These are phyloP conservation scores for Populus tremula DNA, from an alignment of 345 rosid genomes.

Conservation along the genomic window DNA sequence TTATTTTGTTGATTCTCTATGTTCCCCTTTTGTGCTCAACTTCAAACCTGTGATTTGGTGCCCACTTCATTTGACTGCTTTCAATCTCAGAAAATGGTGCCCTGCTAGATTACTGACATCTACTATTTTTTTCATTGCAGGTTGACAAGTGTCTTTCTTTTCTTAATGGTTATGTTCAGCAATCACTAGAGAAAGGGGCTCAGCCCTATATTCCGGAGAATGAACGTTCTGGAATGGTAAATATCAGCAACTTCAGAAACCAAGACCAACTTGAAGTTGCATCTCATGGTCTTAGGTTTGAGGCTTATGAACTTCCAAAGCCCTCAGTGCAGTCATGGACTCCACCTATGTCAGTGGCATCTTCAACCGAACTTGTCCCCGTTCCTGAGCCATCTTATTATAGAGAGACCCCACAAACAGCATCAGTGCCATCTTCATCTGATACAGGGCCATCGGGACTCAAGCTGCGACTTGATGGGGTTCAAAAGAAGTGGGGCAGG, in stretches of 20 bases:
- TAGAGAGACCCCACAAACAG: slow-evolving; percentile 47
- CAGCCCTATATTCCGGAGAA: slow-evolving; percentile 79
- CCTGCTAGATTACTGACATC: neutral
- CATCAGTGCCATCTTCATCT: slow-evolving; percentile 43
- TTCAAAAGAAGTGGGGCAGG: slow-evolving; percentile 91
- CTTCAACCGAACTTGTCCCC: slow-evolving; percentile 67
- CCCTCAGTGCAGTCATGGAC: slow-evolving; percentile 43
- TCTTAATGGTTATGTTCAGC: slow-evolving; percentile 66
- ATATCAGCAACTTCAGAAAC: slow-evolving; percentile 48
- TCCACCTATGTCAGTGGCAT: slow-evolving; percentile 40
- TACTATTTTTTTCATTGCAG: slow-evolving; percentile 39
- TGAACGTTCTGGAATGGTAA: slow-evolving; percentile 55
- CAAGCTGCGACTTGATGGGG: slow-evolving; percentile 90
- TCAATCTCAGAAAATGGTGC: neutral
- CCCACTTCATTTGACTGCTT: neutral
- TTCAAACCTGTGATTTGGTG: neutral
- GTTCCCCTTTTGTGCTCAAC: neutral
- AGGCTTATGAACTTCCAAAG: slow-evolving; percentile 93
- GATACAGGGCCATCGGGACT: slow-evolving; percentile 57
- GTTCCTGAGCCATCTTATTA: slow-evolving; percentile 64
- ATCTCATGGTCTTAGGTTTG: slow-evolving; percentile 79
- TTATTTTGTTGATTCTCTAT: neutral
- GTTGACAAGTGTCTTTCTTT: slow-evolving; percentile 76
- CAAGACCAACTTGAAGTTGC: slow-evolving; percentile 63
- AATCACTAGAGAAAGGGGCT: slow-evolving; percentile 71